Evolutionary conservation across 345 rosid species (phyloP).

Genomic region (Citrus maxima): DNA sequence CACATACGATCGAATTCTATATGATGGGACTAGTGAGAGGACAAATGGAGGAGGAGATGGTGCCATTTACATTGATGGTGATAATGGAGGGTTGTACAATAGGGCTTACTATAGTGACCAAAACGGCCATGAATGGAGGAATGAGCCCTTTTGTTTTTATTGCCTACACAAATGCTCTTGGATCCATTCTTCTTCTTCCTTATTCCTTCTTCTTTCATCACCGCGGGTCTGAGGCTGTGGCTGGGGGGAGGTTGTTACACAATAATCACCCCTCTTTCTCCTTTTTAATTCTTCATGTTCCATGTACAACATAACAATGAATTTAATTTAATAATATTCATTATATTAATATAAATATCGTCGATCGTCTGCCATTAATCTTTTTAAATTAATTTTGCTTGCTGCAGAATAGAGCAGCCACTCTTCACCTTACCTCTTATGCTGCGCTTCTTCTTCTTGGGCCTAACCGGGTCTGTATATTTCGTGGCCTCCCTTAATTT

Average conservation of each 20-base stretch:
- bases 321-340: no score
- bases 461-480: conserved; percentile 63
- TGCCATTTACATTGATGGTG: conserved; percentile 58
- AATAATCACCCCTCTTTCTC: neutral
- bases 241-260: conserved; percentile 35
- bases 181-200: conserved; percentile 60
- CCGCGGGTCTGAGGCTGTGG: no score
- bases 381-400: neutral
- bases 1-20: no score
- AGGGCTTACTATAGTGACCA: conserved; percentile 64
- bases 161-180: conserved; percentile 58
- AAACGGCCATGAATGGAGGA: conserved; percentile 59
- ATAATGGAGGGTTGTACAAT: conserved; percentile 72
- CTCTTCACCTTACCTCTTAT: conserved; percentile 44
- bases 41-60: conserved; percentile 26
- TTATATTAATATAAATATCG: no score
- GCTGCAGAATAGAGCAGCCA: conserved; percentile 49
- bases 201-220: conserved; percentile 54
- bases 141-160: conserved; percentile 80
- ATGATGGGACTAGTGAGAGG: no score
- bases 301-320: no score
- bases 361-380: no score
- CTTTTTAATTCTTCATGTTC: neutral
- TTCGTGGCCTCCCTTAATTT: neutral
- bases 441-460: conserved; percentile 63